These are phyloP conservation scores for Penicillium sp. DNA, from an alignment of 2,329 filamentous ascomycete species.

Conservation along the genomic window DNA sequence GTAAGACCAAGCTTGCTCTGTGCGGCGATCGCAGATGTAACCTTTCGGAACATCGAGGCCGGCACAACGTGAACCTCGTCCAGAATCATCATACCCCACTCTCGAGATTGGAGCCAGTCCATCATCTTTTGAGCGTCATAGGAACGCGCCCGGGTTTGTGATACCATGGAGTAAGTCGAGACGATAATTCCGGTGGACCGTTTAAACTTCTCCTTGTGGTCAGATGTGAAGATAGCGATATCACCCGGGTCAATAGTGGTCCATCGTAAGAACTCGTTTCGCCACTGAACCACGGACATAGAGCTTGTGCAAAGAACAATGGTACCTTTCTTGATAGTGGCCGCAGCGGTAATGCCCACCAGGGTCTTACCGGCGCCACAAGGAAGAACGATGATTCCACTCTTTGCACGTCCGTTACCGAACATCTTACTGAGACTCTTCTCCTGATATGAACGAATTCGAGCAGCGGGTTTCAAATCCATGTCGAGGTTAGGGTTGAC, in stretches of 20 bases:
- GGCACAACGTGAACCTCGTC: slow-evolving; percentile 98
- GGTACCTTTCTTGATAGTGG: slow-evolving; percentile 94
- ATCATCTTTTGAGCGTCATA: slow-evolving; percentile 97
- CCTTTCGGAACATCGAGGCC: slow-evolving; percentile 92
- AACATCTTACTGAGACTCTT: slow-evolving; percentile 99
- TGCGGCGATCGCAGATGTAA: slow-evolving; percentile 88
- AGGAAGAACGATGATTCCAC: slow-evolving; percentile 93
- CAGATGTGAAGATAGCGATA: slow-evolving; percentile 91
- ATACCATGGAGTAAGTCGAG: slow-evolving; percentile 99
- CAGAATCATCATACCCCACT: slow-evolving; percentile 96
- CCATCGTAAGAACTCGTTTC: slow-evolving; percentile 96
- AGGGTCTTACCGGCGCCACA: slow-evolving; percentile 97
- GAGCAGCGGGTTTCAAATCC: slow-evolving; percentile 67
- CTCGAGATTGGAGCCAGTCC: slow-evolving; percentile 82
- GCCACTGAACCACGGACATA: slow-evolving; percentile 98
- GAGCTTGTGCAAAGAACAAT: slow-evolving; percentile 95
- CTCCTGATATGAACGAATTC: slow-evolving; percentile 70
- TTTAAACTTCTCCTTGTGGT: slow-evolving; percentile 82
- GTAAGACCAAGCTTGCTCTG: slow-evolving; percentile 95
- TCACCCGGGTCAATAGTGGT: slow-evolving; percentile 96
- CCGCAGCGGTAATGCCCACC: slow-evolving; percentile 96
- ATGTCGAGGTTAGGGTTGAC: slow-evolving; percentile 91
- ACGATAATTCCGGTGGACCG: slow-evolving; percentile 94
- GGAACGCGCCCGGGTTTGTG: slow-evolving; percentile 79
- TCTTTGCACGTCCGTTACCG: slow-evolving; percentile 94